A percentile compares a stretch with the other conserved stretches of the same genome.
Conservation (phyloP, 306 rosid species). For the Cicer chorassanicum region DNA sequence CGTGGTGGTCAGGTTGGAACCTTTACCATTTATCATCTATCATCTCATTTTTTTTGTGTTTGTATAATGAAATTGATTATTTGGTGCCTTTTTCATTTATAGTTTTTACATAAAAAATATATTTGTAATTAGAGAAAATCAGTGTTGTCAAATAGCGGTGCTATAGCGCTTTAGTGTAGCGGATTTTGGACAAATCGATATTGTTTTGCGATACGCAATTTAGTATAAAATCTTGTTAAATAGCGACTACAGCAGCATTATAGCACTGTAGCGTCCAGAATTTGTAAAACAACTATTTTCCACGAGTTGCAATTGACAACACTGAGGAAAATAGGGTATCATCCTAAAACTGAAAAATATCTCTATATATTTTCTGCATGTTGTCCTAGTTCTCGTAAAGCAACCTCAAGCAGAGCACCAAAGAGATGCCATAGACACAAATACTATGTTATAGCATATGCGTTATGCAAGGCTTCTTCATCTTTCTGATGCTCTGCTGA, state of each 20-base stretch:
- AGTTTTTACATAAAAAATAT: neutral
- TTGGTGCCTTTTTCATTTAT: conserved; percentile 3
- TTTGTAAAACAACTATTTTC: too few species aligned
- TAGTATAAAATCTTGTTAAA: too few species aligned
- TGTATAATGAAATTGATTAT: conserved; percentile 9
- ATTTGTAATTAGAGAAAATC: neutral
- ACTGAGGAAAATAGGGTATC: neutral
- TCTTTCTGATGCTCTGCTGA: neutral
- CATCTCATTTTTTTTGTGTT: conserved; percentile 2
- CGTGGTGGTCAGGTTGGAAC: conserved; percentile 94
- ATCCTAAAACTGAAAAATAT: conserved; percentile 15
- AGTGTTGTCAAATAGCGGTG: too few species aligned
- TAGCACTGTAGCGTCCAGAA: too few species aligned
- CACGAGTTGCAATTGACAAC: too few species aligned
- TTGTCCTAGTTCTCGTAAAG: neutral
- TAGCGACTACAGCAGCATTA: too few species aligned
- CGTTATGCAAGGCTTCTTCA: neutral
- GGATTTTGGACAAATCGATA: too few species aligned
- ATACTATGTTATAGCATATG: conserved; percentile 13
- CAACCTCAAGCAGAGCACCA: neutral
- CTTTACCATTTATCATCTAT: conserved; percentile 2
- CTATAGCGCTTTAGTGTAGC: too few species aligned
- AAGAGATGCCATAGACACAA: neutral
- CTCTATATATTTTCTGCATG: neutral
- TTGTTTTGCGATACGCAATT: too few species aligned